Conservation (phyloP, 1,284 basidiomycete species). For the Trametes polyzona region DNA sequence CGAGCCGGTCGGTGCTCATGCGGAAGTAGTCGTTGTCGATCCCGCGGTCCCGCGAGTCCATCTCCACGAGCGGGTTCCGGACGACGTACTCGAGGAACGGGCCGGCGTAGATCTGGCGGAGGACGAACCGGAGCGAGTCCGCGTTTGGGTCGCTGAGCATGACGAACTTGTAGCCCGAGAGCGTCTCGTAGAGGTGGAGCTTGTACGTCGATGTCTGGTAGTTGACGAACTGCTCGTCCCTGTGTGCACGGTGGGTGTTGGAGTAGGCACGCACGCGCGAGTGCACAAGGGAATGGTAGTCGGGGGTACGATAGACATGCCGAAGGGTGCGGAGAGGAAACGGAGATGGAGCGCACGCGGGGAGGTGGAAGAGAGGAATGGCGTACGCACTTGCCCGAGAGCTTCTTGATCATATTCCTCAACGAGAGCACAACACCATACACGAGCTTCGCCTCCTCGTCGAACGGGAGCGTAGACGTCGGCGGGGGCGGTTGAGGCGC, state of each 20-base stretch:
- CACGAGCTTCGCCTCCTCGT: constrained; percentile 97
- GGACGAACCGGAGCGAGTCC: constrained; percentile 82
- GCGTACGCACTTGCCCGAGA: constrained; percentile 75
- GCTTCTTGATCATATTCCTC: constrained; percentile 93
- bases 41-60: constrained; percentile 82
- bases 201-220: constrained; percentile 94
- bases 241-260: constrained; percentile 39
- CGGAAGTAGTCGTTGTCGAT: constrained; percentile 94
- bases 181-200: constrained; percentile 91
- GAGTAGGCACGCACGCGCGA: background rate
- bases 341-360: background rate
- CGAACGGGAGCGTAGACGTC: constrained; percentile 78
- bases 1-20: constrained; percentile 77
- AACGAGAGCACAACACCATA: constrained; percentile 95
- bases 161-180: constrained; percentile 94
- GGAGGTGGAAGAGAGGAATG: background rate
- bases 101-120: constrained; percentile 91
- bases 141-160: constrained; percentile 88
- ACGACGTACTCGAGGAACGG: constrained; percentile 95
- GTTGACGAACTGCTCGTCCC: constrained; percentile 89
- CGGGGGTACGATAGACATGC: no score
- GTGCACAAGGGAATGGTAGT: no score
- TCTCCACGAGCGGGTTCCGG: constrained; percentile 83
- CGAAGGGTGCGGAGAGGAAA: no score
- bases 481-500: constrained; percentile 28